Evolutionary conservation across 371 early-diverging fungal species (phyloP), one percentile per base, ranked within the genome.

Genomic region (Haplosporangium sp.): DNA sequence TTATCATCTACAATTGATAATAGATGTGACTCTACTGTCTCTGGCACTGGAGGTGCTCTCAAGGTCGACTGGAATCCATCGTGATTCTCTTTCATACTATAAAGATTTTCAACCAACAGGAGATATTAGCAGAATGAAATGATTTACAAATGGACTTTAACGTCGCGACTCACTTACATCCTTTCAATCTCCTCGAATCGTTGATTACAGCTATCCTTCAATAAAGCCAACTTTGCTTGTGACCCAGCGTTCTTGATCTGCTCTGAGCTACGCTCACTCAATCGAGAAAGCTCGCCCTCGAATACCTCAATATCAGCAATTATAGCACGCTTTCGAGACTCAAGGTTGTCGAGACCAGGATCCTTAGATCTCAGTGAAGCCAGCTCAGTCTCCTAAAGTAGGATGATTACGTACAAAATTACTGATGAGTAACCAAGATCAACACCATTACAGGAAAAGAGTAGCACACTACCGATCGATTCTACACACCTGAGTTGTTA

Each of bases 231-330:
- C 45, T 61, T 67, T 10, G 82, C 75, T 34, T 72, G 75, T 1
- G 66, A 47, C 19, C 69, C 82, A 1, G 75, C 82, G 48, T 71
- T 68, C 42, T 75, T 61, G 15, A 72, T 58, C 48, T 81, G 82
- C 37, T 61, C 69, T 20, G 82, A 59, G 9, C 65, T 82, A 37
- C 70, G 56, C 37, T 75, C 82, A 40, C 74, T 65, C 3, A 73
- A 27, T 15, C 67, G 45, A 1, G 74, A 61, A 8, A 82, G 58
- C 6, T 82, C 84, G 39, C 71, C 74, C 47, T 84, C 82, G 27
- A 71, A 69, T 3, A 68, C 61, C 48, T 84, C 82, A 13, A 82
- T 47, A 40, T 73, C 74, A 0, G 72, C 72, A 62, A 53, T 64
- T 44, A 65, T 81, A 13, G 72, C 39, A 2, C 81, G 56, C 45